Evolutionary conservation across 2,329 filamentous ascomycete genomes (phyloP).

Genomic region (Fusarium piperis): DNA sequence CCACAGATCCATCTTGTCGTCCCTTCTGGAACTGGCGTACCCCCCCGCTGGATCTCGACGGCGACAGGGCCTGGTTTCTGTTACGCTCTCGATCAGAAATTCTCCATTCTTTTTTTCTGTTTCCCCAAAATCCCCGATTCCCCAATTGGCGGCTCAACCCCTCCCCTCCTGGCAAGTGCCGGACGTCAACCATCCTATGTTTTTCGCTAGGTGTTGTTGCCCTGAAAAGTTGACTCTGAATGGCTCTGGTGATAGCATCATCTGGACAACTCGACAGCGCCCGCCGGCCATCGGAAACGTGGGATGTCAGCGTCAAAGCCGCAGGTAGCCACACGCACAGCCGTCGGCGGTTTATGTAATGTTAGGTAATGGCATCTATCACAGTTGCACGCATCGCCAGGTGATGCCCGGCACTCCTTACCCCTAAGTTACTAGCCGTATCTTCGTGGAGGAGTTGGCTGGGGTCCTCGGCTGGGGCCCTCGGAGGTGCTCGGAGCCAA

Average conservation of each 20-base stretch:
- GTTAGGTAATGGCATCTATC: conserved; percentile 38
- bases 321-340: conserved; percentile 33
- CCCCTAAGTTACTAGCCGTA: conserved; percentile 41
- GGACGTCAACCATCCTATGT: conserved; percentile 39
- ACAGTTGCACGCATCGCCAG: conserved; percentile 6
- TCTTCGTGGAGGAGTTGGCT: conserved; percentile 29
- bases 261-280: background rate
- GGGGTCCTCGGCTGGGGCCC: background rate
- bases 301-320: conserved; percentile 37
- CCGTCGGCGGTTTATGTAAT: conserved; percentile 40
- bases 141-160: background rate
- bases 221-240: background rate
- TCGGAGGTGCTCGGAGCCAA: conserved; percentile 21
- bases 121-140: conserved; percentile 26
- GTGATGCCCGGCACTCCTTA: conserved; percentile 35
- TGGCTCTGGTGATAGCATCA: background rate
- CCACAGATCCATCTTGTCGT: background rate
- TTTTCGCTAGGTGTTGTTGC: conserved; percentile 38
- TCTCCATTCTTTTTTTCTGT: conserved; percentile 20
- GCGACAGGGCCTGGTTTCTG: conserved; percentile 21
- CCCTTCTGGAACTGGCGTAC: conserved; percentile 21
- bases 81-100: conserved; percentile 15
- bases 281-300: conserved; percentile 32
- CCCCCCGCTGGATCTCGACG: conserved; percentile 27
- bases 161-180: conserved; percentile 21